Conservation (phyloP, 352 stramenopile species). For the Globisporangium paroecandrum region DNA sequence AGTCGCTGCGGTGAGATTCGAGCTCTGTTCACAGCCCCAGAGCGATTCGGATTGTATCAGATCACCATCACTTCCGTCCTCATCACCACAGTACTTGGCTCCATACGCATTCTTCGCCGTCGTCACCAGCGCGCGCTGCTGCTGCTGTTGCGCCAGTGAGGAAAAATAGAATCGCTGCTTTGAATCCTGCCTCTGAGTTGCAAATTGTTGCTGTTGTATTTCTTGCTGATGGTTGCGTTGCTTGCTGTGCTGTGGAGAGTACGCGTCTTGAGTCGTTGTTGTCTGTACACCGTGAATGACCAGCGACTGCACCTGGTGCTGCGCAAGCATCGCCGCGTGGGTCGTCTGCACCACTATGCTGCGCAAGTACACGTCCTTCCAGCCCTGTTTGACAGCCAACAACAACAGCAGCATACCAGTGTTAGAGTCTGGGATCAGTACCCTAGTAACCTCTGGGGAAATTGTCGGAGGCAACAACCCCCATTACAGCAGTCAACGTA, state of each 20-base stretch:
- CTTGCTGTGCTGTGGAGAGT: not conserved
- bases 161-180: conserved; percentile 14
- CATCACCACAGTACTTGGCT: not conserved
- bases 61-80: not conserved
- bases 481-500: conserved; percentile 4
- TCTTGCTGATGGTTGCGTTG: not conserved
- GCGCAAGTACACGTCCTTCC: conserved; percentile 53
- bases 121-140: conserved; percentile 7
- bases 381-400: conserved; percentile 22
- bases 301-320: conserved; percentile 14
- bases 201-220: not conserved
- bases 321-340: conserved; percentile 58
- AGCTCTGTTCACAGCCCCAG: not conserved
- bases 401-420: not conserved
- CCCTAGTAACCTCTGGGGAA: not conserved
- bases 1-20: not conserved
- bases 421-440: not conserved
- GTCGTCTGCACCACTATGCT: conserved; percentile 52
- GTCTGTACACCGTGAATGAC: not conserved
- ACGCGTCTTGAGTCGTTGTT: not conserved
- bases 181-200: not conserved
- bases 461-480: not conserved
- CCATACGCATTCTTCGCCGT: not conserved
- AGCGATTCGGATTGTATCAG: not conserved
- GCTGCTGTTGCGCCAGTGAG: conserved; percentile 11